A percentile compares a stretch with the other conserved stretches of the same genome.
phyloP scores from a whole-genome alignment of 2,329 filamentous ascomycete genomes.

The Polychaeton citri region DNA sequence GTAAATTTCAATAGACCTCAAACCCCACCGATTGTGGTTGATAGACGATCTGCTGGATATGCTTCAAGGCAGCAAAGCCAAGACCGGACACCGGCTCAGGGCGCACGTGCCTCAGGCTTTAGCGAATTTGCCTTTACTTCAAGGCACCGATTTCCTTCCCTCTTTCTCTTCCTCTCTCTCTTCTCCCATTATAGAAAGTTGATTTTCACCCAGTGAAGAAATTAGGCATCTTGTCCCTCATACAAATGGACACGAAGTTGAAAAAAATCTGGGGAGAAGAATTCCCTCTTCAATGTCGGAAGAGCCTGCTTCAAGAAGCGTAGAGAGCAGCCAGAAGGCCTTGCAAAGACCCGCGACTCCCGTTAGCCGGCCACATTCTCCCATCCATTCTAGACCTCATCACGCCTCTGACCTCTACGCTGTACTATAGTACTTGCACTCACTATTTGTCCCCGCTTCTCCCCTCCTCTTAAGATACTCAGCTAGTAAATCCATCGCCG shows the following conservation, averaged over 20 bases:
- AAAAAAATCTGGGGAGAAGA: constrained; percentile 40
- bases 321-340: constrained; percentile 9
- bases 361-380: constrained; percentile 12
- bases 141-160: constrained; percentile 1
- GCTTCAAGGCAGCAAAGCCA: too few relatives aligned
- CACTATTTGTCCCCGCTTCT: too few relatives aligned
- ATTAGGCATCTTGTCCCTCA: constrained; percentile 12
- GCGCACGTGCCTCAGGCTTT: not conserved
- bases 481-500: too few relatives aligned
- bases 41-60: too few relatives aligned
- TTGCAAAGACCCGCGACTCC: constrained; percentile 16
- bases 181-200: constrained; percentile 40
- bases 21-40: too few relatives aligned
- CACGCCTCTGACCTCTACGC: constrained; percentile 5
- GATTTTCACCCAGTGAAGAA: constrained; percentile 33
- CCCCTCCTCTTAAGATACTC: too few relatives aligned
- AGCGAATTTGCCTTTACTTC: too few relatives aligned
- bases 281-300: constrained; percentile 3
- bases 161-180: constrained; percentile 17
- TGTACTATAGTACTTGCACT: too few relatives aligned
- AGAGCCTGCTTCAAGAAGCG: constrained; percentile 21
- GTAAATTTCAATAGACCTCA: too few relatives aligned
- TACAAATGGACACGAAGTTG: constrained; percentile 34
- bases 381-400: constrained; percentile 2
- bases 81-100: too few relatives aligned